A percentile compares a stretch with the other conserved stretches of the same genome.
phyloP scores from a whole-genome alignment of 345 rosid genomes.

The Euphorbia peplus region DNA sequence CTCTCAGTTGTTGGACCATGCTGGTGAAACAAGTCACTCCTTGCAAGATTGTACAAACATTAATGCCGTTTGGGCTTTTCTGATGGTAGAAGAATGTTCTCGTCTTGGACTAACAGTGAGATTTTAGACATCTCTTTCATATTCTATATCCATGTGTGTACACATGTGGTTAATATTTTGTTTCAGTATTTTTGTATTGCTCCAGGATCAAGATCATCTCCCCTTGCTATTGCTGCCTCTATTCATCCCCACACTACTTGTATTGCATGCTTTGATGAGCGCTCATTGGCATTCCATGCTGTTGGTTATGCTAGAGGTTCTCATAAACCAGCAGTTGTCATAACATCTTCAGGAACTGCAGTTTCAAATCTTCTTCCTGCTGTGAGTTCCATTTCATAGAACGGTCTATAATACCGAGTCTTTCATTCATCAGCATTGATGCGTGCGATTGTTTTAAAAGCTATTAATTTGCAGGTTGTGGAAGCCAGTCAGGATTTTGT shows the following conservation, averaged over 20 bases:
- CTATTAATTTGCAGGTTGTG: conserved; percentile 60
- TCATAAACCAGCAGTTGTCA: conserved; percentile 69
- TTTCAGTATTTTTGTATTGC: conserved; percentile 91
- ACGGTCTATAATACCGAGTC: background rate
- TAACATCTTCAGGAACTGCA: conserved; percentile 97
- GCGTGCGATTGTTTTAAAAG: conserved; percentile 5
- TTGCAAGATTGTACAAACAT: conserved; percentile 52
- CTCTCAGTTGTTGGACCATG: conserved; percentile 65
- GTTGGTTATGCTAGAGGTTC: conserved; percentile 90
- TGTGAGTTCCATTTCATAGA: conserved; percentile 49
- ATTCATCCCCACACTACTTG: conserved; percentile 69
- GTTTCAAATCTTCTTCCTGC: conserved; percentile 98
- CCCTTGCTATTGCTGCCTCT: conserved; percentile 90
- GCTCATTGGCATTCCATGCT: conserved; percentile 93
- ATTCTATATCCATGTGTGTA: conserved; percentile 12
- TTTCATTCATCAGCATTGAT: background rate
- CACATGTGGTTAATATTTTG: conserved; percentile 34
- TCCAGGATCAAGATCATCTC: conserved; percentile 97
- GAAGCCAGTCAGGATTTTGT: conserved; percentile 96
- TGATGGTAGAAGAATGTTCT: conserved; percentile 83
- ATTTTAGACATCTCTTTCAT: conserved; percentile 13
- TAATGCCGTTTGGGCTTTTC: conserved; percentile 85
- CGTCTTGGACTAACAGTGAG: conserved; percentile 92
- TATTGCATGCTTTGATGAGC: conserved; percentile 86
- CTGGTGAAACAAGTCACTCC: conserved; percentile 38